phyloP scores from a whole-genome alignment of 352 stramenopile species.

The Phytopythium mirpurense region DNA sequence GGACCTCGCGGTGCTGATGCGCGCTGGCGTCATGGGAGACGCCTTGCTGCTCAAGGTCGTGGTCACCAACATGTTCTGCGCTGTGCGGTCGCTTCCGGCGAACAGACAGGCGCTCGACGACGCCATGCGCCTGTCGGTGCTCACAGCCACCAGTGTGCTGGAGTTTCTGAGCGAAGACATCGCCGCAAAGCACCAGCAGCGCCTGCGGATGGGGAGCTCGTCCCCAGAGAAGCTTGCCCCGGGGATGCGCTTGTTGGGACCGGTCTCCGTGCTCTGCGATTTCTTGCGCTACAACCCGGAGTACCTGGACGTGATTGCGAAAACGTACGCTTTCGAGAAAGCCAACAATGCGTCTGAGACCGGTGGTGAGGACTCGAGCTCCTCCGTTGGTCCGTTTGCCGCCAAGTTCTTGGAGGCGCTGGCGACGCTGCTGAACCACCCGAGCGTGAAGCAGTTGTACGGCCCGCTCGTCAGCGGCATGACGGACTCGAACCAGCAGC shows the following conservation, averaged over 20 bases:
- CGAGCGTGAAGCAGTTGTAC: slow-evolving; percentile 35
- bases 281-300: slow-evolving; percentile 49
- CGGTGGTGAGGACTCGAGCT: slow-evolving; percentile 3
- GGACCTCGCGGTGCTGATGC: slow-evolving; percentile 50
- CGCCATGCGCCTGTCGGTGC: slow-evolving; percentile 48
- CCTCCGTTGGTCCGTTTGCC: slow-evolving; percentile 16
- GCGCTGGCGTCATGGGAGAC: slow-evolving; percentile 60
- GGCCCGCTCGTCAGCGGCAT: slow-evolving; percentile 18
- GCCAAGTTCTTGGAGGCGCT: slow-evolving; percentile 42
- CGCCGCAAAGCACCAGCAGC: slow-evolving; percentile 13
- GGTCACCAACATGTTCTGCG: slow-evolving; percentile 75
- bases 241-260: slow-evolving; percentile 37
- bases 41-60: slow-evolving; percentile 75
- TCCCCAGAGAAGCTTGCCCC: slow-evolving; percentile 16
- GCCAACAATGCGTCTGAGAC: slow-evolving; percentile 16
- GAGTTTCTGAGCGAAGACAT: slow-evolving; percentile 40
- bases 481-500: slow-evolving; percentile 11
- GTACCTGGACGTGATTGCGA: slow-evolving; percentile 39
- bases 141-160: slow-evolving; percentile 40
- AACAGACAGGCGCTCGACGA: slow-evolving; percentile 29
- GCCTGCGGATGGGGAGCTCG: slow-evolving; percentile 9
- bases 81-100: slow-evolving; percentile 27
- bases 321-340: slow-evolving; percentile 7
- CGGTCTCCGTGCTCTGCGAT: slow-evolving; percentile 64
- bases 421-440: slow-evolving; percentile 53